phyloP scores from a whole-genome alignment of 2,329 filamentous ascomycete species.

The Clarireedia monteithiana region DNA sequence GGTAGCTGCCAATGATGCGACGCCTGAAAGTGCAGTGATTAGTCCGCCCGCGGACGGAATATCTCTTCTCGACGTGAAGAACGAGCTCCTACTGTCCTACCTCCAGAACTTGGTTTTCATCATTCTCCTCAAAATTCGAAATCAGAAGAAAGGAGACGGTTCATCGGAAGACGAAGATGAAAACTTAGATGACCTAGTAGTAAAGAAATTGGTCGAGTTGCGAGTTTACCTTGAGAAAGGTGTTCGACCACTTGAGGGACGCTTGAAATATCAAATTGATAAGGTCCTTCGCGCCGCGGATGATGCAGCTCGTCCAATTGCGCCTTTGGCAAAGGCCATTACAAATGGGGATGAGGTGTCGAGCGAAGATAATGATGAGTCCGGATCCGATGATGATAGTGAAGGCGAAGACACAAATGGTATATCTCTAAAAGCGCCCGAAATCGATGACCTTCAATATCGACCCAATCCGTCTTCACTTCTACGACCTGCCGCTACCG shows the following conservation, averaged over 20 bases:
- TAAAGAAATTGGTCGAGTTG: slow-evolving; percentile 82
- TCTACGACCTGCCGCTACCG: slow-evolving; percentile 21
- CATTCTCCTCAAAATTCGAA: slow-evolving; percentile 71
- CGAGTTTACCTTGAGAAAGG: slow-evolving; percentile 92
- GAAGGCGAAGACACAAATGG: slow-evolving; percentile 20
- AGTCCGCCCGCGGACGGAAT: slow-evolving; percentile 78
- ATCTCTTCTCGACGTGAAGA: slow-evolving; percentile 90
- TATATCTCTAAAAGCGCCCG: slow-evolving; percentile 17
- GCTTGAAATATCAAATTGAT: slow-evolving; percentile 91
- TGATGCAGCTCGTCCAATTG: slow-evolving; percentile 32
- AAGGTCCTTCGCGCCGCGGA: slow-evolving; percentile 86
- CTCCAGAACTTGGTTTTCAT: slow-evolving; percentile 89
- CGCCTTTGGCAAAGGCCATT: slow-evolving; percentile 2
- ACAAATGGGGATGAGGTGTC: slow-evolving; percentile 7
- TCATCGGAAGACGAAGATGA: slow-evolving; percentile 29
- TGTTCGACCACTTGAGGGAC: slow-evolving; percentile 79
- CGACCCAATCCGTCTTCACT: slow-evolving; percentile 50
- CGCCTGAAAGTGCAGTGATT: slow-evolving; percentile 54
- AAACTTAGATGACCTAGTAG: slow-evolving; percentile 56
- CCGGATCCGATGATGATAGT: slow-evolving; percentile 31
- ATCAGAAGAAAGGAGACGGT: slow-evolving; percentile 32
- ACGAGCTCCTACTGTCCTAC: slow-evolving; percentile 93
- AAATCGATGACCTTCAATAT: slow-evolving; percentile 52
- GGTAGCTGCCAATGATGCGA: slow-evolving; percentile 53
- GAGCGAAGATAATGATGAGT: slow-evolving; percentile 18